Conservation (phyloP, 345 rosid species). For the Eucalyptus curtisii region DNA sequence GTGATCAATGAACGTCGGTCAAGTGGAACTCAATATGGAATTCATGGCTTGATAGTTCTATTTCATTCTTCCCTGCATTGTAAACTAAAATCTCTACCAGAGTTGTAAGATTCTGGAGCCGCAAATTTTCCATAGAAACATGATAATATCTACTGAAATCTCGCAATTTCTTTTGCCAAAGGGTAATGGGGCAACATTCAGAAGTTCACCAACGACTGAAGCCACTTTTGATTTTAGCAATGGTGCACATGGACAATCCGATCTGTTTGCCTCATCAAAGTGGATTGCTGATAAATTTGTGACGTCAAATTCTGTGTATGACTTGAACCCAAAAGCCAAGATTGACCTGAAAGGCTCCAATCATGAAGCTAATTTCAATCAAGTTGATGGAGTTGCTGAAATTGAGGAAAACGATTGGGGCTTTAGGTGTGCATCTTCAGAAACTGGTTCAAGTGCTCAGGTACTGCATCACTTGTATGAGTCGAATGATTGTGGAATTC, state of each 20-base stretch:
- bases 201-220: background rate
- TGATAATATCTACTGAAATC: background rate
- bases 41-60: background rate
- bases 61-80: background rate
- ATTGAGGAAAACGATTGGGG: conserved; percentile 31
- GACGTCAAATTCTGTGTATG: background rate
- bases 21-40: background rate
- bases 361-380: background rate
- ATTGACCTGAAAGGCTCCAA: background rate
- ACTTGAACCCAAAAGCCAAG: background rate
- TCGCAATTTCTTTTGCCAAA: background rate
- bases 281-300: background rate
- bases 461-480: background rate
- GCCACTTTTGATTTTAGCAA: background rate
- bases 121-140: background rate
- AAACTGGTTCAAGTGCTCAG: conserved; percentile 17
- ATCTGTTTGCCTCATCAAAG: background rate
- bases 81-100: background rate
- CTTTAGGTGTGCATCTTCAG: conserved; percentile 31
- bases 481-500: background rate
- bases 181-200: background rate
- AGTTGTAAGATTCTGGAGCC: background rate
- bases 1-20: background rate
- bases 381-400: background rate
- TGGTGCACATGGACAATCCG: background rate